Percentiles rank a stretch among this genome's conserved stretches.
phyloP scores from a whole-genome alignment of 2,329 filamentous ascomycete species.

The Hirsutella thompsonii region DNA sequence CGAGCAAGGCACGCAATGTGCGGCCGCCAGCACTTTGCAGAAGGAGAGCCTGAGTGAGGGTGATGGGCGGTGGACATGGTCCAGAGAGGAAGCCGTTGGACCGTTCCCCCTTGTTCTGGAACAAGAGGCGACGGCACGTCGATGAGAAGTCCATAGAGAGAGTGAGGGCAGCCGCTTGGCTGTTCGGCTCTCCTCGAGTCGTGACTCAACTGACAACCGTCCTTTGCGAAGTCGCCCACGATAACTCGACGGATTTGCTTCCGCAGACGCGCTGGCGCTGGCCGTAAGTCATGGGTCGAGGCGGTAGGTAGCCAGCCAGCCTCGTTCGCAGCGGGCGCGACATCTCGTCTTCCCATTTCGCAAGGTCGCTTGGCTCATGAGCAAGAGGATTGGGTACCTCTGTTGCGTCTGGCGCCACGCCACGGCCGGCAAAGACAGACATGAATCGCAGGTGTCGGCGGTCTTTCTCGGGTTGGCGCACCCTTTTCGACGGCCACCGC shows the following conservation, averaged over 20 bases:
- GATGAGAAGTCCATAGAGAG: not conserved
- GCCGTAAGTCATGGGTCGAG: not conserved
- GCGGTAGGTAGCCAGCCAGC: not conserved
- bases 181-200: too few species aligned
- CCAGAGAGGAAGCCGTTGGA: constrained; percentile 1
- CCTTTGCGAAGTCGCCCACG: too few species aligned
- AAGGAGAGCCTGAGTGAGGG: not conserved
- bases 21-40: not conserved
- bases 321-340: not conserved
- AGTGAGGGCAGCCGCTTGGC: too few species aligned
- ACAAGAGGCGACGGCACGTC: not conserved
- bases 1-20: not conserved
- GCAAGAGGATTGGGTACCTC: not conserved
- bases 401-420: constrained; percentile 2
- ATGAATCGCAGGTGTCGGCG: constrained; percentile 3
- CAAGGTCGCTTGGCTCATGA: not conserved
- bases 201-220: too few species aligned
- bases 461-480: constrained; percentile 6
- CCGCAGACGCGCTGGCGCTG: not conserved
- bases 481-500: constrained; percentile 6
- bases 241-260: not conserved
- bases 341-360: not conserved
- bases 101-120: not conserved
- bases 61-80: not conserved
- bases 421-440: constrained; percentile 1